Evolutionary conservation across 2,329 filamentous ascomycete species (phyloP), one percentile per base, ranked within the genome.

Genomic region (Bisporella sp.): DNA sequence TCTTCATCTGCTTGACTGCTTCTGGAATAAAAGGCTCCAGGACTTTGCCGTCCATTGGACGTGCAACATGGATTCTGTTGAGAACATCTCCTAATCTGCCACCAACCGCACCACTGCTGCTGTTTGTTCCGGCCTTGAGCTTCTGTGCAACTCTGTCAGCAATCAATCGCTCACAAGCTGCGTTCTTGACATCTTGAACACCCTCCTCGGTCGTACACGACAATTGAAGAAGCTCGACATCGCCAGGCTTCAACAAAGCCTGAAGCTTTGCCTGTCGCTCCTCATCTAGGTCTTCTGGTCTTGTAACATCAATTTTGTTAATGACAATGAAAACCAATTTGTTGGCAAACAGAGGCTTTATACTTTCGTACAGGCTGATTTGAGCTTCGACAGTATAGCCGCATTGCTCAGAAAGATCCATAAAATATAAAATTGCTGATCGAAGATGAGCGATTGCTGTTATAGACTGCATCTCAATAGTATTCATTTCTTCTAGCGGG

Each of bases 381-480:
- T 99, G 93, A 6, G 91, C 90, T 57, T 84, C 77, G 13, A 99
- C 88, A 3, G 89, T 89, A 74, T 96, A 99, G 52, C 93, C 93
- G 62, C 91, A 96, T 75, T 96, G 89, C 75, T 96, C 92, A 28
- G 88, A 95, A 54, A 96, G 76, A 75, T 97, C 92, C 88, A 97
- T 96, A 67, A 97, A 97, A 72, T 97, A 97, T 53, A 97, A 76
- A 57, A 99, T 95, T 50, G 92, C 92, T 41, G 91, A 95, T 62
- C 92, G 82, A 66, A 99, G 77, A 75, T 99, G 95, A 47, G 93
- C 93, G 73, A 99, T 96, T 8, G 95, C 93, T 13, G 92, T 97
- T 60, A 99, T 96, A 55, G 87, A 87, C 76, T 97, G 93, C 89
- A 97, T 97, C 72, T 99, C 93, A 66, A 99, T 99, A 4, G 93